phyloP scores from a whole-genome alignment of 306 rosid species.

The Casuarina glauca region DNA sequence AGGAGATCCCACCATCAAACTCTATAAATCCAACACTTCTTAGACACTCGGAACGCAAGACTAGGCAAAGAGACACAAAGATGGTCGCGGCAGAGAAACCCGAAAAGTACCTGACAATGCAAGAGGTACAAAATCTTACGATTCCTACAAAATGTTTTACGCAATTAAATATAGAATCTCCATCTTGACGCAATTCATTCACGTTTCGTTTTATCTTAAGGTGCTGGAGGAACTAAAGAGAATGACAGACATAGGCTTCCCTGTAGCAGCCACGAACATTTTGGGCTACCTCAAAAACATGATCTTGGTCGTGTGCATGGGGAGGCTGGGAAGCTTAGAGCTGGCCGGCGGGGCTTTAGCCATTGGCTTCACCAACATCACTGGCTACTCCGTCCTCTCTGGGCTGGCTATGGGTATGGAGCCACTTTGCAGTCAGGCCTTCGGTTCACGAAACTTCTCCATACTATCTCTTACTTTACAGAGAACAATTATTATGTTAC shows the following conservation, averaged over 20 bases:
- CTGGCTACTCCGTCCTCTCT: conserved; percentile 71
- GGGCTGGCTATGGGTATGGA: conserved; percentile 87
- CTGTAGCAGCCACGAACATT: conserved; percentile 66
- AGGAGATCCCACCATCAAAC: conserved; percentile 15
- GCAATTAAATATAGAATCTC: background rate
- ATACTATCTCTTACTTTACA: conserved; percentile 50
- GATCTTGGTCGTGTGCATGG: conserved; percentile 73
- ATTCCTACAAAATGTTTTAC: background rate
- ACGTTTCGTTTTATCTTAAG: conserved; percentile 29
- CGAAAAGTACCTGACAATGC: conserved; percentile 48
- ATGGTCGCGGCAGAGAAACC: conserved; percentile 38
- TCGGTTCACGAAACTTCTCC: conserved; percentile 63
- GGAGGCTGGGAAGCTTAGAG: conserved; percentile 71
- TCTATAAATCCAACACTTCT: background rate
- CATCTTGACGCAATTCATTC: background rate
- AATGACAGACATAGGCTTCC: conserved; percentile 65
- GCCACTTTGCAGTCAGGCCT: conserved; percentile 69
- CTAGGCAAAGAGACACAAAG: conserved; percentile 21
- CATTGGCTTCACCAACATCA: conserved; percentile 78
- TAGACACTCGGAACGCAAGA: conserved; percentile 11
- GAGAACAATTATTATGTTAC: conserved; percentile 55
- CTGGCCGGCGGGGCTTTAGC: conserved; percentile 77
- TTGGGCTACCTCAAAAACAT: conserved; percentile 72
- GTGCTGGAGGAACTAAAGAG: conserved; percentile 69
- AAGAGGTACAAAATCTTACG: conserved; percentile 49